phyloP scores from a whole-genome alignment of 805 yeast genomes.

The Ogataea haglerorum region DNA sequence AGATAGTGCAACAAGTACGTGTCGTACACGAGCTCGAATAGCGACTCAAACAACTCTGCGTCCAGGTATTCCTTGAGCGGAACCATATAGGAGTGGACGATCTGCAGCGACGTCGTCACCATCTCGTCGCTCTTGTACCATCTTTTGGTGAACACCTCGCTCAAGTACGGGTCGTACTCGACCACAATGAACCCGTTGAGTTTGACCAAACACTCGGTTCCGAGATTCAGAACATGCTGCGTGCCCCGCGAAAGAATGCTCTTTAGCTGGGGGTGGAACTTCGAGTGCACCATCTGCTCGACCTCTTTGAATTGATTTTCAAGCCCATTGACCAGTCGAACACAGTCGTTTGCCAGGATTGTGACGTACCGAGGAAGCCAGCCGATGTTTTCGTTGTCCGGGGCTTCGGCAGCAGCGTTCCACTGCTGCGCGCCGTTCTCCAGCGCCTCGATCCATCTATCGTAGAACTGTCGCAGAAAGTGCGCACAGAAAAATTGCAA shows the following conservation, averaged over 20 bases:
- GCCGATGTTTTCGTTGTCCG: constrained; percentile 21
- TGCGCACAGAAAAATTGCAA: constrained; percentile 23
- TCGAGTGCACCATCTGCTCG: constrained; percentile 20
- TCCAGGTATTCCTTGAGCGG: constrained; percentile 30
- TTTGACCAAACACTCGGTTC: constrained; percentile 27
- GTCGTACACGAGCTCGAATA: constrained; percentile 35
- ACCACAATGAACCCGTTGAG: constrained; percentile 24
- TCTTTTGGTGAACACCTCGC: constrained; percentile 24
- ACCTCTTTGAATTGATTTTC: constrained; percentile 22
- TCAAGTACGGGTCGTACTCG: constrained; percentile 25
- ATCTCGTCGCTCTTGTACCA: constrained; percentile 31
- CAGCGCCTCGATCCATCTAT: constrained; percentile 20
- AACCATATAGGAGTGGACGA: constrained; percentile 27
- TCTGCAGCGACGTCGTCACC: constrained; percentile 25
- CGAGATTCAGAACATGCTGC: constrained; percentile 22
- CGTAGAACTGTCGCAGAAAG: constrained; percentile 21
- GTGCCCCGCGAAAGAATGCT: constrained; percentile 19
- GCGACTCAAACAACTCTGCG: constrained; percentile 29
- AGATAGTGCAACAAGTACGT: constrained; percentile 38
- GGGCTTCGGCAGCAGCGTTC: constrained; percentile 13
- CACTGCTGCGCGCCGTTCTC: constrained; percentile 19
- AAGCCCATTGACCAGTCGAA: constrained; percentile 30
- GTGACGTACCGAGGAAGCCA: constrained; percentile 32
- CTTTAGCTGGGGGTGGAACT: constrained; percentile 23
- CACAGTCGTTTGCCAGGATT: constrained; percentile 31